Evolutionary conservation across 345 rosid species (phyloP).

Genomic region (Populus ilicifolia): DNA sequence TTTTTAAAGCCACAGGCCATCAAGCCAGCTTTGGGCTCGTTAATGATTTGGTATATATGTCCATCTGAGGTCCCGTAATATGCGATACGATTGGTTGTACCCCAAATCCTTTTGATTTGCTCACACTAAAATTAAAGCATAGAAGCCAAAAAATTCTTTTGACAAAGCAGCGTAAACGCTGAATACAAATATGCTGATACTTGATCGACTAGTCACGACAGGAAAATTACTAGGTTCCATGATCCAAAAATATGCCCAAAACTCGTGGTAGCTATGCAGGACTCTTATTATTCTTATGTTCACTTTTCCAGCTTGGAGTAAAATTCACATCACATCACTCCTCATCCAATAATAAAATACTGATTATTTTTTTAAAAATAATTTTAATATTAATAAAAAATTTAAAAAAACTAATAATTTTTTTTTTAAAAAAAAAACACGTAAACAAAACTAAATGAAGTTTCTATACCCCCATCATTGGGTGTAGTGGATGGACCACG

Average conservation of each 20-base stretch:
- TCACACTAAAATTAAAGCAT: neutral
- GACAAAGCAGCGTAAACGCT: neutral
- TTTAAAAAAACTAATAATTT: too few relatives aligned
- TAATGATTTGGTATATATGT: neutral
- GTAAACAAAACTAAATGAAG: too few relatives aligned
- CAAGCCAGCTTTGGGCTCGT: neutral
- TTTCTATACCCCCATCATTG: too few relatives aligned
- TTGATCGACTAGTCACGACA: neutral
- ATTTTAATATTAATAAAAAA: too few relatives aligned
- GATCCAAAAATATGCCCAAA: neutral
- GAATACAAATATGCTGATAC: neutral
- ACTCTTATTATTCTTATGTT: too few relatives aligned
- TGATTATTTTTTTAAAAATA: too few relatives aligned
- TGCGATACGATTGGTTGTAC: neutral
- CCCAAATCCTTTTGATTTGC: constrained; percentile 4
- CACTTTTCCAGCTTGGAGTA: neutral
- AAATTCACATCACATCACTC: too few relatives aligned
- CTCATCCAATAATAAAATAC: too few relatives aligned
- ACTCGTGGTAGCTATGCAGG: neutral
- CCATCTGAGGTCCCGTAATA: neutral
- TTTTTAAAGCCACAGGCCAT: neutral
- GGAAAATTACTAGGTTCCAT: neutral
- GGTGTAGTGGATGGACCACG: too few relatives aligned
- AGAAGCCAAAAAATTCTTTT: neutral
- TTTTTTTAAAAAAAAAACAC: too few relatives aligned